Base-by-base conservation (phyloP, 768 basidiomycete genomes). In the Xerocomellus dryophilus region DNA sequence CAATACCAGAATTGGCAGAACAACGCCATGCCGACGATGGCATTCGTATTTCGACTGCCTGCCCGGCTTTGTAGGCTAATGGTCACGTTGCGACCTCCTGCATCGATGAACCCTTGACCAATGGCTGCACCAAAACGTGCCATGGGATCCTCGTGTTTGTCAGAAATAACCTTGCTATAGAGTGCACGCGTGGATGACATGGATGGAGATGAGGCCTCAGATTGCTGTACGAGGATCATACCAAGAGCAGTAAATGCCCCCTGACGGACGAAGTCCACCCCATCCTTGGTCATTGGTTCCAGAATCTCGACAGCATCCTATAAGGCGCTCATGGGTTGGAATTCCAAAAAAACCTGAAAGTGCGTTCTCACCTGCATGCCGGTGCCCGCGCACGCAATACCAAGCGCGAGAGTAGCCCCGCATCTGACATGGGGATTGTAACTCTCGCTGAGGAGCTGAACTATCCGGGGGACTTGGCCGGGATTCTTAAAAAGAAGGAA, bases 1-100 rank as follows among this genome's bases (percentile, higher is more conserved):
- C 97, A 99, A 70, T 98, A 98, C 97, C 97, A 99, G 74, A 99
- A 98, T 71, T 99, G 97, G 65, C 90, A 91, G 77, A 99, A 99
- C 67, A 99, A 73, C 17, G 90, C 85, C 89, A 98, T 94, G n/a
- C 97, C 97, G 32, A 98, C 93, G 58, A 98, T 91, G 3, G 96
- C 93, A 43, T 81, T 90, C 61, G 94, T 95, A 69, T 98, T 96
- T 60, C 83, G 82, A 60, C 88, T 94, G 9, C 97, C 97, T 2
- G 93, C 93, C 55, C 91, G 84, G 67, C 93, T 97, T 68, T 94
- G 90, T 51, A 98, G 74, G 65, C 85, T 93, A 67, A 99, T 93
- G 11, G 95, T 97, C 49, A 90, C 93, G 66, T 99, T 99, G 43
- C 96, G 79, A 21, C 97, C 97, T 44, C 97, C 96, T 27, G 97